Base-by-base conservation (phyloP, 2,329 filamentous ascomycete genomes). In the Juglanconis oblonga region DNA sequence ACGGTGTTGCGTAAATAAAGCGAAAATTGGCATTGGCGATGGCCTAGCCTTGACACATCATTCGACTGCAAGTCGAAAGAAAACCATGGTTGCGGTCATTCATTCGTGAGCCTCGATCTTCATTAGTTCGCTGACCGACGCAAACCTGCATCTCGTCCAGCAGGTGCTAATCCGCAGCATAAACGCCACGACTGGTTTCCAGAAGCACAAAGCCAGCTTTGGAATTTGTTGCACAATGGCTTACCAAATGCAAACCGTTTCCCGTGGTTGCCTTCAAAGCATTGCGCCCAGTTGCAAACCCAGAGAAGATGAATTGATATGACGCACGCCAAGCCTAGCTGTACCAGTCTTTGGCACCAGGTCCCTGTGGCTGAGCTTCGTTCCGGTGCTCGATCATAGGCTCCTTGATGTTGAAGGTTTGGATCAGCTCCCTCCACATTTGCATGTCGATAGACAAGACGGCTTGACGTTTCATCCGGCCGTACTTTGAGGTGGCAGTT, bases 361-460 rank as follows among this genome's bases (percentile, higher is more conserved):
- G 81, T 1, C 80, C 80, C 33, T 77, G 72, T 35, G 72, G 73
- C 6, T 73, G 73, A 59, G 83, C 77, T 64, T 91, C 87, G 63
- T 84, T 77, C 14, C 95, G 85, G 72, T 97, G 90, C n/a, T 87
- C 84, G 64, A 99, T 98, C 74, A 97, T 88, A 1, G 90, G 81
- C 64, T 91, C 81, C n/a, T 77, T 82, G 65, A 98, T 91, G 32
- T 88, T 78, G 68, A 93, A 96, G 0, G 85, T 85, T 9, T 89
- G 74, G 52, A 96, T 88, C 49, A 97, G 80, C 24, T 90, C 84
- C 66, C 85, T 79, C 94, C 94, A 99, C 0, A 85, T 90, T 1
- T 85, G 81, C 79, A 92, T 95, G 67, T 98, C 92, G 63, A 99
- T 84, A 11, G 90, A 88, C 71, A 98, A 85, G 29, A 99, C 88